A percentile compares a stretch with the other conserved stretches of the same genome.
phyloP scores from a whole-genome alignment of 139 green algal genomes.

The Coelastrella sp. region DNA sequence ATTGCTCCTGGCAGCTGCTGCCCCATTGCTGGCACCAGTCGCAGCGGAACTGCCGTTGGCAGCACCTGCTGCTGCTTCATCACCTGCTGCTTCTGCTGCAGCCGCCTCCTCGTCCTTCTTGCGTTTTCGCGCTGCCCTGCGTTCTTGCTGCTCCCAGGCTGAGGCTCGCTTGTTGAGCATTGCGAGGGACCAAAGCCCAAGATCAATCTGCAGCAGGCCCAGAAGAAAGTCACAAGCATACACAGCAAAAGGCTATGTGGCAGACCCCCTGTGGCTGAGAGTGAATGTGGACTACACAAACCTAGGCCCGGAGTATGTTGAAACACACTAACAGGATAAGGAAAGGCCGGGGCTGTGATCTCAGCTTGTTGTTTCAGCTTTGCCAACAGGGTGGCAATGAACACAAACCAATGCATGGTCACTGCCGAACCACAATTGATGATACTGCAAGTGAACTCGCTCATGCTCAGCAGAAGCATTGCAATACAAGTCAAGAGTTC shows the following conservation, averaged over 20 bases:
- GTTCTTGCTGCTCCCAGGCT: constrained; percentile 43
- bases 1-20: not conserved
- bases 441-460: too few relatives aligned
- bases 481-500: not conserved
- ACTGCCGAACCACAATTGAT: too few relatives aligned
- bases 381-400: too few relatives aligned
- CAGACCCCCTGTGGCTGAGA: too few relatives aligned
- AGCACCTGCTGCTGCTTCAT: constrained; percentile 4
- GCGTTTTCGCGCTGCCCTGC: not conserved
- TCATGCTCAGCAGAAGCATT: too few relatives aligned
- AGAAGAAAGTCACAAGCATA: not conserved
- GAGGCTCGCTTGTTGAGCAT: not conserved
- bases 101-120: constrained; percentile 24
- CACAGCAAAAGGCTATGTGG: not conserved
- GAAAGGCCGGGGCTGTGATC: too few relatives aligned
- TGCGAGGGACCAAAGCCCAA: not conserved
- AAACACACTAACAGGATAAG: too few relatives aligned
- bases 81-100: constrained; percentile 30
- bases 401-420: too few relatives aligned
- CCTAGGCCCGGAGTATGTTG: too few relatives aligned
- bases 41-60: not conserved
- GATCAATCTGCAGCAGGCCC: constrained; percentile 22
- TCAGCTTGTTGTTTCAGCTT: too few relatives aligned
- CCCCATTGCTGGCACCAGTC: not conserved
- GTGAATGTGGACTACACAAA: too few relatives aligned